These are phyloP conservation scores for Ilyonectria destructans DNA, from an alignment of 2,329 filamentous ascomycete genomes.

Conservation along the genomic window DNA sequence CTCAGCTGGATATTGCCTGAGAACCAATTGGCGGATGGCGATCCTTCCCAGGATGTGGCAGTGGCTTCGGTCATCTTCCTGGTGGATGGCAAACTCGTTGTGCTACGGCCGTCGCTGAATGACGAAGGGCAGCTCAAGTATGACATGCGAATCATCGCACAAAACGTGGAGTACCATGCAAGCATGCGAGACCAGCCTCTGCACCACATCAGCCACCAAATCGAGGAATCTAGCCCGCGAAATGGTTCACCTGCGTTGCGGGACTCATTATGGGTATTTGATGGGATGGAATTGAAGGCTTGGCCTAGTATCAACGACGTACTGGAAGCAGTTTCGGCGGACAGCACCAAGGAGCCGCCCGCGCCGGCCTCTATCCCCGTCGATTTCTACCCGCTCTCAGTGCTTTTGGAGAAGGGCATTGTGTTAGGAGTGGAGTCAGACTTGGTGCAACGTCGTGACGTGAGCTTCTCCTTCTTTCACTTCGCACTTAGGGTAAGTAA, in stretches of 20 bases:
- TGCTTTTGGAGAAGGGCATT: conserved; percentile 90
- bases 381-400: conserved; percentile 96
- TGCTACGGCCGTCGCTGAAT: conserved; percentile 89
- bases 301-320: conserved; percentile 94
- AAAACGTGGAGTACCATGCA: conserved; percentile 96
- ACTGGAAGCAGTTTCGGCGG: conserved; percentile 78
- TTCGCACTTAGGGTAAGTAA: conserved; percentile 86
- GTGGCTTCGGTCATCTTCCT: conserved; percentile 95
- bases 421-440: conserved; percentile 93
- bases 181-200: conserved; percentile 88
- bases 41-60: conserved; percentile 95
- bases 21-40: conserved; percentile 88
- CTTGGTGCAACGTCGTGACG: conserved; percentile 91
- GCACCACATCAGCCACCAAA: conserved; percentile 52
- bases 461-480: conserved; percentile 91
- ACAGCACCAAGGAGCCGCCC: conserved; percentile 79
- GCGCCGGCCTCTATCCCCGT: conserved; percentile 83
- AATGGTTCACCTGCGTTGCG: conserved; percentile 70
- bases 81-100: conserved; percentile 96
- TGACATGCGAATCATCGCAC: conserved; percentile 96
- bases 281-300: conserved; percentile 86
- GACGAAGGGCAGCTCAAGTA: conserved; percentile 92
- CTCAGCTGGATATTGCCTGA: conserved; percentile 98
- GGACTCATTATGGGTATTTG: conserved; percentile 96
- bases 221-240: conserved; percentile 44